Percentiles rank a stretch among this genome's conserved stretches.
Conservation (phyloP, 2,329 filamentous ascomycete genomes). For the Dendrostoma leiphaemia region DNA sequence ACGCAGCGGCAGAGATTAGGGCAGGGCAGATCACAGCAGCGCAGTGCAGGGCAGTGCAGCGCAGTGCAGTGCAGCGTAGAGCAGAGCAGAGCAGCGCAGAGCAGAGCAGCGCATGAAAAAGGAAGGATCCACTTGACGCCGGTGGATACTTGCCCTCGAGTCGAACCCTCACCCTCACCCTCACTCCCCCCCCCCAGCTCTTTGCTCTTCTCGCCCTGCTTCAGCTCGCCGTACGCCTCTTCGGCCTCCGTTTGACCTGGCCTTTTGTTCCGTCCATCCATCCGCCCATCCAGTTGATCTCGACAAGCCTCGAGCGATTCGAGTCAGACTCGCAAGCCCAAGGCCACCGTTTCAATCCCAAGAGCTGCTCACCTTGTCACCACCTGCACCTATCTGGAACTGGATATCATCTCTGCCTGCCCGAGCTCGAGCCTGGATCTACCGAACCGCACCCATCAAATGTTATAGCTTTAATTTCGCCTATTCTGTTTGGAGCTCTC, state of each 20-base stretch:
- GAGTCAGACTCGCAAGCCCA: neutral
- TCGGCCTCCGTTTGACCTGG: neutral
- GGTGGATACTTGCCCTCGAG: neutral
- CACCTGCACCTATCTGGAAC: constrained; percentile 9
- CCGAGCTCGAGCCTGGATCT: constrained; percentile 13
- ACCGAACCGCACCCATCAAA: constrained; percentile 15
- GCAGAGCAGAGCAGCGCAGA: neutral
- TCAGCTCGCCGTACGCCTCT: neutral
- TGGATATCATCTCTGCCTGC: constrained; percentile 11
- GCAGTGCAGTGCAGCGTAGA: neutral
- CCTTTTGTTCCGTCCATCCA: constrained; percentile 3
- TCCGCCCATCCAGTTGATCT: neutral
- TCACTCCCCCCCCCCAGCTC: neutral
- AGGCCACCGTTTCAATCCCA: constrained; percentile 1
- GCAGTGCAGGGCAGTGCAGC: too few species aligned
- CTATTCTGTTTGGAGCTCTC: constrained; percentile 15
- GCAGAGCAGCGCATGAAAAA: constrained; percentile 3
- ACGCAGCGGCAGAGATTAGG: neutral
- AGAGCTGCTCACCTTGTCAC: too few species aligned
- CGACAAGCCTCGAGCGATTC: neutral
- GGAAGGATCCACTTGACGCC: constrained; percentile 5
- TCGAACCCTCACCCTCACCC: neutral
- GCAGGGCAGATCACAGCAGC: too few species aligned
- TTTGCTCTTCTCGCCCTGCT: neutral
- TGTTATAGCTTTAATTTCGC: constrained; percentile 21